Conservation (phyloP, 352 stramenopile genomes). For the Globisporangium viniferum region DNA sequence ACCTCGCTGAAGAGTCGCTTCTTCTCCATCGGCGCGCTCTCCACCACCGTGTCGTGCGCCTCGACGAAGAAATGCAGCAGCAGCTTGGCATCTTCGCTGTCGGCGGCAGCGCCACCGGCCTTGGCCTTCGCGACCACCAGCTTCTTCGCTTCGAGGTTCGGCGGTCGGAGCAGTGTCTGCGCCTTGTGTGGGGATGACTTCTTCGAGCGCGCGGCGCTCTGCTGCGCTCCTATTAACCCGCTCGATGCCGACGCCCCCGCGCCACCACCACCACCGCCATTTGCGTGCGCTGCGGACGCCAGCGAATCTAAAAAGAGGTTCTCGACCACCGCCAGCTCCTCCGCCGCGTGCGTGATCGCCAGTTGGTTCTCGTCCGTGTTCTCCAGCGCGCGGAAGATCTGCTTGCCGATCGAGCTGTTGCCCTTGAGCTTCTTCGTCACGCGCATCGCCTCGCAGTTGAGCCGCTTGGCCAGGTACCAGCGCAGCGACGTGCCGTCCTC, state of each 20-base stretch:
- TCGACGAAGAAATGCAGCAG: constrained; percentile 76
- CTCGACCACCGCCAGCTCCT: constrained; percentile 64
- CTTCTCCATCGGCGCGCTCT: constrained; percentile 24
- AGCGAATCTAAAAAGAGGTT: constrained; percentile 73
- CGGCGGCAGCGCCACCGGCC: constrained; percentile 19
- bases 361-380: constrained; percentile 51
- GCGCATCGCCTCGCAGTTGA: constrained; percentile 87
- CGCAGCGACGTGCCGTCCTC: constrained; percentile 82
- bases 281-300: constrained; percentile 21
- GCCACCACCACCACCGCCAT: constrained; percentile 4
- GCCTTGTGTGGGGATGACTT: constrained; percentile 21
- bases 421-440: constrained; percentile 89
- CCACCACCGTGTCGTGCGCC: constrained; percentile 24
- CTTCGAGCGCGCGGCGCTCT: constrained; percentile 9
- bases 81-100: constrained; percentile 71
- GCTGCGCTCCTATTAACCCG: constrained; percentile 1
- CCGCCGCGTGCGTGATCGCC: constrained; percentile 46
- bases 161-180: neutral
- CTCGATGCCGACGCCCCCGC: constrained; percentile 1
- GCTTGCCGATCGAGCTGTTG: constrained; percentile 86
- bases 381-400: constrained; percentile 83
- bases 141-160: constrained; percentile 24
- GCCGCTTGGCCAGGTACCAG: constrained; percentile 80
- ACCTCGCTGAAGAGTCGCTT: constrained; percentile 53
- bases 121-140: constrained; percentile 20